Base-by-base conservation (phyloP, 495 filamentous ascomycete species). In the Penicillium paradoxum region DNA sequence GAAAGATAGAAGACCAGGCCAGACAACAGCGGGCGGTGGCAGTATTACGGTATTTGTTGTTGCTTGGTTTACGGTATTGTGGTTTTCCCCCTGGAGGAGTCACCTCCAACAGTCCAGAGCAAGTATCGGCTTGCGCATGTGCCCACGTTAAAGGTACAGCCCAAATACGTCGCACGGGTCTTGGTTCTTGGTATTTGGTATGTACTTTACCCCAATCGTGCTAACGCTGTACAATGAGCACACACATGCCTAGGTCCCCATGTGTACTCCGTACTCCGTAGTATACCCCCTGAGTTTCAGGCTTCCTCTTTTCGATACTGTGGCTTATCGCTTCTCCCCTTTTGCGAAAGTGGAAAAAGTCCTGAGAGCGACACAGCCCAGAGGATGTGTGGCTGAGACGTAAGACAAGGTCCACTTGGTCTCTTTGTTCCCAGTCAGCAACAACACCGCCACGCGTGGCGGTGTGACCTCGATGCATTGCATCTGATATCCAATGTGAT, bases 11-110 rank as follows among this genome's bases (percentile, higher is more conserved):
- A 53, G 40, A 53, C 50, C 50, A 53, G 62, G 63, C 63, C 60
- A 63, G 63, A 63, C 62, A 56, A 49, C 54, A 38, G 51, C 40
- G 63, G 59, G 63, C 63, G 63, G 63, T 65, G 61, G 61, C 58
- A 48, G 58, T 61, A 59, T 53, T 54, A 48, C 33, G 38, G 49
- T 51, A 51, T 42, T 42, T 45, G 42, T 49, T 45, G 62, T 64
- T 53, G 50, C 18, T 25, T 42, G 53, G 39, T 44, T 33, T 39
- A 49, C 34, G 53, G 53, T 48, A 37, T 41, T 30, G 25, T 39
- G 42, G 54, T 38, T 55, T 38, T 34, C 34, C 40, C 19, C 39
- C 45, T 56, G 25, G 46, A 19, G 36, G 34, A 24, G 19, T 17
- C 34, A 17, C n/a, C 4, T 22, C 11, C 2, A 24, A 41, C 25